These are phyloP conservation scores for Blastocystis hominis DNA, from an alignment of 352 stramenopile genomes.

Conservation along the genomic window DNA sequence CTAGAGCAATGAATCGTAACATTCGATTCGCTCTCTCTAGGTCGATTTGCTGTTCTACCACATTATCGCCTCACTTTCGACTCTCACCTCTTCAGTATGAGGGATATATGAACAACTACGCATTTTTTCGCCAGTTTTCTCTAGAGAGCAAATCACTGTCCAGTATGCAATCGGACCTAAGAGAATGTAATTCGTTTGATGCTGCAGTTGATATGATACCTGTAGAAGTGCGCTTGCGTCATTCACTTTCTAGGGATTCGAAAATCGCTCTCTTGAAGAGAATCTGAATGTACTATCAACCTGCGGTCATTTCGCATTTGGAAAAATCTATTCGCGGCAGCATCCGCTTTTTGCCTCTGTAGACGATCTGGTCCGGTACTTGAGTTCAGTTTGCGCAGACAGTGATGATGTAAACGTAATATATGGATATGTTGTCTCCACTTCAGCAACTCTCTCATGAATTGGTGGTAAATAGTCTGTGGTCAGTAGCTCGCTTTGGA, in stretches of 20 bases:
- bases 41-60: background rate
- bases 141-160: background rate
- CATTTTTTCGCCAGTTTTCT: background rate
- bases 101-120: background rate
- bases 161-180: background rate
- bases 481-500: background rate
- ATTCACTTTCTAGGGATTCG: background rate
- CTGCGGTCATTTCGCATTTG: background rate
- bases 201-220: slow-evolving; percentile 3
- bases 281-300: background rate
- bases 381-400: background rate
- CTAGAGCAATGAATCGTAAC: background rate
- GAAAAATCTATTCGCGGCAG: background rate
- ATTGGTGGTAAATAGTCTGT: background rate
- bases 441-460: background rate
- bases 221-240: background rate
- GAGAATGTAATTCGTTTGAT: slow-evolving; percentile 10
- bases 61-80: background rate
- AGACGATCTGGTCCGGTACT: background rate
- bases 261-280: slow-evolving; percentile 18
- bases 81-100: background rate
- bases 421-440: background rate
- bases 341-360: background rate
- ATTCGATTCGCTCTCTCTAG: background rate
- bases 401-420: background rate